Evolutionary conservation across 1,139 yeast genomes (phyloP).

Genomic region (Nakaseomyces bracarensis): DNA sequence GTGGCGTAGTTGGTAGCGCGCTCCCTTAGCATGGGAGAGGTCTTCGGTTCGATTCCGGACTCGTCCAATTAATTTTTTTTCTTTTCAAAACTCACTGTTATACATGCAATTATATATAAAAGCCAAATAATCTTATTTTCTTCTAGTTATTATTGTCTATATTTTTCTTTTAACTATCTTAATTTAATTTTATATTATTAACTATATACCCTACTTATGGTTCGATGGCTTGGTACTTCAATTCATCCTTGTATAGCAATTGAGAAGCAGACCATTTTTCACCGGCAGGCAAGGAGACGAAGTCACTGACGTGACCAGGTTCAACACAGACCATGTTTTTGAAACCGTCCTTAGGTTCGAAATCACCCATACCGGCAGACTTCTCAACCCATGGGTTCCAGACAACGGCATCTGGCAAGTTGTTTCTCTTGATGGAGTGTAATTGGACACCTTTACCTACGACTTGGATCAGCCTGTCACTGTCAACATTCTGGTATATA

Average conservation of each 20-base stretch:
- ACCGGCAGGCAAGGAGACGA: conserved; percentile 56
- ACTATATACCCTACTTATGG: conserved; percentile 1
- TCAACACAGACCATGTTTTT: conserved; percentile 87
- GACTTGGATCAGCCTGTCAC: conserved; percentile 50
- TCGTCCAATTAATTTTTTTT: conserved; percentile 47
- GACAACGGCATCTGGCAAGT: conserved; percentile 82
- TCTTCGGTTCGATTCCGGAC: conserved; percentile 88
- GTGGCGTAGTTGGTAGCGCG: conserved; percentile 94
- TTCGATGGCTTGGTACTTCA: conserved; percentile 33
- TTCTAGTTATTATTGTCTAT: no score
- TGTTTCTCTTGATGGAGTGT: conserved; percentile 54
- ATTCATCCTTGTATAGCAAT: conserved; percentile 36
- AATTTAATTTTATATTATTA: conserved; percentile 11
- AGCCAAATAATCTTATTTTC: no score
- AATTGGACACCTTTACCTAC: conserved; percentile 62
- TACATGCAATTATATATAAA: no score
- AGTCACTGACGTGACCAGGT: conserved; percentile 78
- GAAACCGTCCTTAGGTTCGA: conserved; percentile 76
- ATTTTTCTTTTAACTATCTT: no score
- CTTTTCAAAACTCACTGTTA: no score
- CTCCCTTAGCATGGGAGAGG: conserved; percentile 86
- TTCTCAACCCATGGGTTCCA: conserved; percentile 97
- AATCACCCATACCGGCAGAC: conserved; percentile 75
- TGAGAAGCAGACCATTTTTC: conserved; percentile 66
- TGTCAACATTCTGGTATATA: conserved; percentile 58